Evolutionary conservation across 2,329 filamentous ascomycete species (phyloP).

Genomic region (Cylindrodendrum hubeiense): DNA sequence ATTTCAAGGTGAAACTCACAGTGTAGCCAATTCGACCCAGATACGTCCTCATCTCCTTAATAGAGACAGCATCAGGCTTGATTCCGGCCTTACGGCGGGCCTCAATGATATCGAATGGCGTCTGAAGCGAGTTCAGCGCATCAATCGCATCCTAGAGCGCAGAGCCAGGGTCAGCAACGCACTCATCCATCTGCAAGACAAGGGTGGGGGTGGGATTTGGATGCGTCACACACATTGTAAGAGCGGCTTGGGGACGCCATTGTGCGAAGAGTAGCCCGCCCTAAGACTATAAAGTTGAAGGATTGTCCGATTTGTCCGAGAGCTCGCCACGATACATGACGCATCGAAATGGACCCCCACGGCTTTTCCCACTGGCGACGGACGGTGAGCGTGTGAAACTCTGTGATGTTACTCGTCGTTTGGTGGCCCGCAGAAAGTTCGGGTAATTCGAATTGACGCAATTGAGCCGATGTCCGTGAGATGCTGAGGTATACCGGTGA

Average conservation of each 20-base stretch:
- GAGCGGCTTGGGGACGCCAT: slow-evolving; percentile 48
- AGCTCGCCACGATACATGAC: slow-evolving; percentile 47
- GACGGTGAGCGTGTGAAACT: slow-evolving; percentile 10
- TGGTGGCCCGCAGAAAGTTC: slow-evolving; percentile 42
- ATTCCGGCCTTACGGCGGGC: slow-evolving; percentile 81
- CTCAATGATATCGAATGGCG: slow-evolving; percentile 85
- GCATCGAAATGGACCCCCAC: slow-evolving; percentile 44
- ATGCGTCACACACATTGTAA: slow-evolving; percentile 52
- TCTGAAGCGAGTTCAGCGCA: slow-evolving; percentile 90
- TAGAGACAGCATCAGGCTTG: slow-evolving; percentile 75
- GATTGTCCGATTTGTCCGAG: slow-evolving; percentile 37
- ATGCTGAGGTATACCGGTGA: background rate
- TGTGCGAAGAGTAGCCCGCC: slow-evolving; percentile 32
- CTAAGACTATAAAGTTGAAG: slow-evolving; percentile 33
- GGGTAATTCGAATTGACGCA: slow-evolving; percentile 40
- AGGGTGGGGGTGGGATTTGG: background rate
- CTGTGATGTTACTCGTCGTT: slow-evolving; percentile 17
- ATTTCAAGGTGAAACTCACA: slow-evolving; percentile 46
- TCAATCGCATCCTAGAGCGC: slow-evolving; percentile 80
- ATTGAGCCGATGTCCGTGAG: background rate
- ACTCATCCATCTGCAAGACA: background rate
- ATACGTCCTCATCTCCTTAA: slow-evolving; percentile 85
- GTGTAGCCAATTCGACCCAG: slow-evolving; percentile 83
- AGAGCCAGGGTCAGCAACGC: slow-evolving; percentile 19
- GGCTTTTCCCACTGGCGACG: background rate